Base-by-base conservation (phyloP, 73 alveolate genomes). In the Loxodes magnus region DNA sequence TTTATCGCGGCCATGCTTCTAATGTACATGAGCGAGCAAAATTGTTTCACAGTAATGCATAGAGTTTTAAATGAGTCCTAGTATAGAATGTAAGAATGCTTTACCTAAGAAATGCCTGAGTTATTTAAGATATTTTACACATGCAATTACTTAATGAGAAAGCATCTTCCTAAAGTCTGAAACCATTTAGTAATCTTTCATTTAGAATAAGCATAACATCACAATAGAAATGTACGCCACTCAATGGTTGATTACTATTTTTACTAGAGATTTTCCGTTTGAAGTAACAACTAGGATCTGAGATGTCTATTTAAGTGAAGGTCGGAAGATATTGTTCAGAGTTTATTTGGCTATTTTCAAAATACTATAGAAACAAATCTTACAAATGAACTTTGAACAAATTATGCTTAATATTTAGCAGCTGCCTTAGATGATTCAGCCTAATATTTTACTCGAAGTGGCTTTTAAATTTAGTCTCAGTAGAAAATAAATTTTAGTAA, bases 201-300 rank as follows among this genome's bases (percentile, higher is more conserved):
- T 10, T 71, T 63, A 58, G 58, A 54, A 33, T 90, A 90, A 3
- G 59, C 88, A n/a, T n/a, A n/a, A n/a, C n/a, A n/a, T n/a, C n/a
- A n/a, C n/a, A n/a, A n/a, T n/a, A n/a, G n/a, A n/a, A 5, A 71
- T 77, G 88, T 82, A 71, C 70, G 84, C 79, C 0, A 59, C 91
- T 29, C 79, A 76, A 49, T 82, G 95, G 95, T 82, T 82, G 53
- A 77, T 82, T 62, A 74, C 90, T 14, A 31, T 82, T 20, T 82
- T 56, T 66, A 57, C 82, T 0, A 39, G 66, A 27, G 64, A 73
- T 54, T 71, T 77, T 29, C 66, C 54, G 38, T 71, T 82, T 50
- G 62, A 70, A 29, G 4, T 20, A 27, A 66, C 77, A 43, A 82
- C 77, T 27, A 62, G 95, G 39, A 65, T 76, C 16, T 82, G 77